A percentile compares a stretch with the other conserved stretches of the same genome.
phyloP scores from a whole-genome alignment of 306 rosid genomes.

The Cucumis sativus region Cucumber_9930_V3 NC_026655.2:25825501-25826000 shows the following conservation, averaged over 20 bases:
- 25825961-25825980: background rate
- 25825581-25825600: too few species aligned
- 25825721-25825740: background rate
- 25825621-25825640: too few species aligned
- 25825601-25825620: too few species aligned
- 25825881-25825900: background rate
- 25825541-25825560: too few species aligned
- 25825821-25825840: background rate
- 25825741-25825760: background rate
- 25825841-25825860: background rate
- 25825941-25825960: background rate
- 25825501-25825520: too few species aligned
- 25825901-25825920: background rate
- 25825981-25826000: background rate
- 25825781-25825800: slow-evolving; percentile 2
- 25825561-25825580: too few species aligned
- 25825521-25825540: too few species aligned
- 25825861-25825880: slow-evolving; percentile 1
- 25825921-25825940: background rate
- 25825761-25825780: background rate
- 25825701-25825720: too few species aligned
- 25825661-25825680: too few species aligned
- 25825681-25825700: too few species aligned
- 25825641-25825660: too few species aligned
- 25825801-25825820: background rate